Evolutionary conservation across 495 filamentous ascomycete species (phyloP), one percentile per base, ranked within the genome.

Genomic region (Letharia columbiana): DNA sequence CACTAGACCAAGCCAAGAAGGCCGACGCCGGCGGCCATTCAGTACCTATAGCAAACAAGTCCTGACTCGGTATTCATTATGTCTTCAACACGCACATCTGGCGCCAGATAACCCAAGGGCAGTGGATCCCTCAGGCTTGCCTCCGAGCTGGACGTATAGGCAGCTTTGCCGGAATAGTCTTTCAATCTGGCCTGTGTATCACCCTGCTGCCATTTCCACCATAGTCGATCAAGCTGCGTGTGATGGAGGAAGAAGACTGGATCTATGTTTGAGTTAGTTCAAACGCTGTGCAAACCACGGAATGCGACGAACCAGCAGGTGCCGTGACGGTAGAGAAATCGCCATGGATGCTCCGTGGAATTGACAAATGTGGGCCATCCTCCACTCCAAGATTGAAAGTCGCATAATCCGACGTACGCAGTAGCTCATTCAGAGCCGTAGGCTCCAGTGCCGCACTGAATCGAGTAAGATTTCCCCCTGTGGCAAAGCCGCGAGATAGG

Each of bases 191-290:
- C 41, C 13, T 35, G 59, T 13, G 69, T 71, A 67, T 80, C 72
- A 41, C 77, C 69, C 69, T 81, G 76, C 71, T 86, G 83, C 84
- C 84, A 87, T 23, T 77, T 71, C 75, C 77, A 79, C 83, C 83
- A 87, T 20, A 86, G 42, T 1, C 83, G 78, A 70, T 86, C 84
- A 1, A 87, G 72, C 68, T 83, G 77, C 7, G 75, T 76, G 67
- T 86, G 83, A 69, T 86, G 84, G 62, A 86, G 77, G 68, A 80
- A 83, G 70, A 86, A 86, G 0, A 82, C 71, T 7, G 83, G 84
- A 66, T 87, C 84, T 50, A 15, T 12, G 17, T 3, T 33, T 23
- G 10, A 1, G 28, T 40, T 35, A 44, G 61, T 63, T 41, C 31
- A 72, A 68, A 60, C 35, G 18, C 17, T 61, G 39, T 2, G 66